phyloP scores from a whole-genome alignment of 306 rosid species.

The Ammopiptanthus mongolicus region DNA sequence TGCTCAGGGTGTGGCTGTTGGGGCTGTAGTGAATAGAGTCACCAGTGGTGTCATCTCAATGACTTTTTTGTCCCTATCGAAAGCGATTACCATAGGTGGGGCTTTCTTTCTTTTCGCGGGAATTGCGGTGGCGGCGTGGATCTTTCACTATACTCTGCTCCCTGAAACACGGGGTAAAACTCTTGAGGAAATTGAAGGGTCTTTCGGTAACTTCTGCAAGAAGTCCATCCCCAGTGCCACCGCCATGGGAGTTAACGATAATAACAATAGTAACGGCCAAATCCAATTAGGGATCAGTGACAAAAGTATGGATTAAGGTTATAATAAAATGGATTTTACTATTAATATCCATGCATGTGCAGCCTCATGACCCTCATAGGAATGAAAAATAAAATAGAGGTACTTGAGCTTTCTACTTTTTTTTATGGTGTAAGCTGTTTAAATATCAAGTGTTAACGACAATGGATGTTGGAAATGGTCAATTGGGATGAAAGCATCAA shows the following conservation, averaged over 20 bases:
- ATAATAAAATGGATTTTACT: background rate
- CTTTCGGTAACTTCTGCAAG: conserved; percentile 23
- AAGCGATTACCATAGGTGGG: conserved; percentile 26
- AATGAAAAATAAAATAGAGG: too few relatives aligned
- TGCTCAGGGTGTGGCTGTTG: conserved; percentile 66
- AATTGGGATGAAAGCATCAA: background rate
- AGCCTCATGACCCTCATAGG: too few relatives aligned
- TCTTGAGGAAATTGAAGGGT: conserved; percentile 34
- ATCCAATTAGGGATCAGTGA: background rate
- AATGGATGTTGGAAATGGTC: background rate
- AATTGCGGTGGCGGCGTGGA: conserved; percentile 21
- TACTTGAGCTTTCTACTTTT: background rate
- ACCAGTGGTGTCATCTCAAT: conserved; percentile 54
- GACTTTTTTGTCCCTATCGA: conserved; percentile 55
- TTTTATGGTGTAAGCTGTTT: background rate
- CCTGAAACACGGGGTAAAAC: conserved; percentile 34
- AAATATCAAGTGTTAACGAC: too few relatives aligned
- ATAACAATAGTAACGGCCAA: background rate
- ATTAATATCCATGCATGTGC: too few relatives aligned
- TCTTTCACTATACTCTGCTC: conserved; percentile 27
- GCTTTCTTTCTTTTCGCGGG: conserved; percentile 28
- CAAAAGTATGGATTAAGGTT: background rate
- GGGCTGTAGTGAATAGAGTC: conserved; percentile 42
- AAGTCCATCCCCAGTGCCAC: background rate
- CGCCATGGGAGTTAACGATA: background rate